Base-by-base conservation (phyloP, 2,329 filamentous ascomycete species). In the Fusarium algeriense region DNA sequence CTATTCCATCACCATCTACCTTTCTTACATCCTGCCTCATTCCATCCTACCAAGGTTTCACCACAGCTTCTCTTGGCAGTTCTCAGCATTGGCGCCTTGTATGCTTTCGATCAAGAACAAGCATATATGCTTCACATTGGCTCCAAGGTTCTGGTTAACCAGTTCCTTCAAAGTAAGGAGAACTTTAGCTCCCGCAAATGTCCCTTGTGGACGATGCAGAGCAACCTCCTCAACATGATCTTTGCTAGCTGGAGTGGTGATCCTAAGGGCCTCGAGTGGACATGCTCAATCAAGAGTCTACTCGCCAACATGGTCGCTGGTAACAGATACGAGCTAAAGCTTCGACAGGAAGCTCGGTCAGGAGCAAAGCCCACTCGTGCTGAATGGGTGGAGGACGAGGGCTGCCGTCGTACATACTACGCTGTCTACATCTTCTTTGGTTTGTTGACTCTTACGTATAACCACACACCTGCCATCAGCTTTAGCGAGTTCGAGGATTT, bases 371-470 rank as follows among this genome's bases (percentile, higher is more conserved):
- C 95, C 3, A 93, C 89, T 41, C 93, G 95, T 62, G 88, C 92
- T 19, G 94, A 98, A 79, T 99, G 96, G 96, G 91, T 98, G 46
- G 94, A 97, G 77, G 96, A 99, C 78, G 96, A 99, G 82, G 94
- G 95, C 54, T 98, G 96, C 81, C 91, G 95, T 65, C 93, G 96
- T 67, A 98, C 96, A 2, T 99, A 98, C 84, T 99, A 97, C 77
- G 95, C 96, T 2, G 96, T 98, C 66, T 99, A 98, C 85, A 97
- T 98, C 81, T 98, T 98, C 88, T 98, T 98, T 78, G 96, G 96
- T 60, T 88, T 98, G 77, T 84, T 98, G 75, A 98, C 96, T 1
- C 82, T 99, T 81, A 97, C 95, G 0, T 99, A 97, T 87, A 98
- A 98, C 80, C 96, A 98, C 83, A 98, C 95, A 2, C 96, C 96